Conservation (phyloP, 2,329 filamentous ascomycete species). For the Ophiosphaerella korrae region DNA sequence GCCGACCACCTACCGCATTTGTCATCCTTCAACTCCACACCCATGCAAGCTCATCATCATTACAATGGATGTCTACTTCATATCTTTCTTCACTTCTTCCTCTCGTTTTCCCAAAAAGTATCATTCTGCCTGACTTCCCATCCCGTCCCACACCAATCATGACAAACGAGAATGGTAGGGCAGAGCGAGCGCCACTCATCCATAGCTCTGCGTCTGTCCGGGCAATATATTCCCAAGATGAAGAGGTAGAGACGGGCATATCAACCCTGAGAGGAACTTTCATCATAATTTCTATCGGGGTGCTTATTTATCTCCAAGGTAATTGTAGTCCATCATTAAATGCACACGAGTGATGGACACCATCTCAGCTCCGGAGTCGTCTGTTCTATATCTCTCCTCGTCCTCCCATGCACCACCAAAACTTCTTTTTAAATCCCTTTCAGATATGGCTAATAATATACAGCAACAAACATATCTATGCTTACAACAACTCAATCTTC, state of each 20-base stretch:
- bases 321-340: slow-evolving; percentile 1
- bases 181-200: slow-evolving; percentile 38
- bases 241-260: slow-evolving; percentile 27
- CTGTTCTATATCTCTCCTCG: not conserved
- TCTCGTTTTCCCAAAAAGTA: not conserved
- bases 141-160: slow-evolving; percentile 8
- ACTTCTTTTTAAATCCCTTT: too few relatives aligned
- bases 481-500: slow-evolving; percentile 80
- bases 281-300: slow-evolving; percentile 60
- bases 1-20: slow-evolving; percentile 23
- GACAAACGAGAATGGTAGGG: slow-evolving; percentile 14
- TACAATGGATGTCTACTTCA: not conserved
- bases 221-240: slow-evolving; percentile 17
- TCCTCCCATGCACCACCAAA: not conserved
- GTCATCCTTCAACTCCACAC: slow-evolving; percentile 15
- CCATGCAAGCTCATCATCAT: slow-evolving; percentile 14
- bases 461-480: slow-evolving; percentile 74
- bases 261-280: slow-evolving; percentile 38
- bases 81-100: not conserved
- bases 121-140: not conserved
- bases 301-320: slow-evolving; percentile 67
- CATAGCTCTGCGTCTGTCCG: slow-evolving; percentile 17
- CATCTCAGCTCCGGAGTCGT: too few relatives aligned
- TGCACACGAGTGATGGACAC: too few relatives aligned
- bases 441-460: slow-evolving; percentile 19